Percentiles rank a stretch among this genome's conserved stretches.
phyloP scores from a whole-genome alignment of 257 asterid genomes.

The Solanum tarapatanum region DNA sequence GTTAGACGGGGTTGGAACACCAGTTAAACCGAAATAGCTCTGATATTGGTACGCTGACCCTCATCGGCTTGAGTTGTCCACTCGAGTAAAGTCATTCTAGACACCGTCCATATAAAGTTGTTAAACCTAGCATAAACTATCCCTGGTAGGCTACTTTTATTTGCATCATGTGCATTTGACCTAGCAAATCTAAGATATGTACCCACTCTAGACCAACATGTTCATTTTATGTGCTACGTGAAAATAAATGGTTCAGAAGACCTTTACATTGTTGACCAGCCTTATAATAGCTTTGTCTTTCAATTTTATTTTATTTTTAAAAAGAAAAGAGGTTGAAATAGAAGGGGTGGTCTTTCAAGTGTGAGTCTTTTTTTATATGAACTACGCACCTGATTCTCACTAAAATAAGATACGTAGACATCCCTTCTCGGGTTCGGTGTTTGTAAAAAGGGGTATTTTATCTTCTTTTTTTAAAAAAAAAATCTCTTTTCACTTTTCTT shows the following conservation, averaged over 20 bases:
- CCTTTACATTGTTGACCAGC: neutral
- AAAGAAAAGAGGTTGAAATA: no score
- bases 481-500: no score
- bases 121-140: rapidly evolving
- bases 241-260: no score
- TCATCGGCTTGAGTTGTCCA: no score
- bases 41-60: neutral
- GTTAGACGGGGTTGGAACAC: no score
- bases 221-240: no score
- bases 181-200: neutral
- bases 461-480: no score
- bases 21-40: no score
- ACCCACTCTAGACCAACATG: neutral
- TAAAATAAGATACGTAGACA: neutral
- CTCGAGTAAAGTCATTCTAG: no score
- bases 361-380: neutral
- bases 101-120: neutral
- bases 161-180: neutral
- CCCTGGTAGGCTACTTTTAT: neutral
- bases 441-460: no score
- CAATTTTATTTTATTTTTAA: no score
- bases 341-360: neutral
- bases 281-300: no score
- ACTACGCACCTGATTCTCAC: neutral
- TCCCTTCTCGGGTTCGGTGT: neutral